Conservation (phyloP, 331 rosid species). For the Spiraea crenata region DNA sequence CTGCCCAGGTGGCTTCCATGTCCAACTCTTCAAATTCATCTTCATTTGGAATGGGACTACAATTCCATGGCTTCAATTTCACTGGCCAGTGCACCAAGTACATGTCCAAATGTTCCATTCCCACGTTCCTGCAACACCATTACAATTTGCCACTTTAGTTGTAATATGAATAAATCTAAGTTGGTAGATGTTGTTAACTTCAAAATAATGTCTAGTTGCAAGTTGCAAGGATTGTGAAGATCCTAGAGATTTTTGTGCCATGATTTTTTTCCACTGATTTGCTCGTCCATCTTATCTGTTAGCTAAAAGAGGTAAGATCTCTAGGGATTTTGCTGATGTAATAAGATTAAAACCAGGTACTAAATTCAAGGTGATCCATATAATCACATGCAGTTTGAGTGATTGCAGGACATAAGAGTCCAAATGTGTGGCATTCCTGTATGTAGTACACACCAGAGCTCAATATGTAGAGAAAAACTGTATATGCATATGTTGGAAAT, state of each 20-base stretch:
- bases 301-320: constrained; percentile 8
- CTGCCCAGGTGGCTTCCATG: constrained; percentile 67
- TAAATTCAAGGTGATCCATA: constrained; percentile 9
- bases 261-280: constrained; percentile 12
- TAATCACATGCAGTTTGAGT: constrained; percentile 22
- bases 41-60: constrained; percentile 63
- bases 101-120: constrained; percentile 79
- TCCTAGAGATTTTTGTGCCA: neutral
- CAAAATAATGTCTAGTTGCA: neutral
- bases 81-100: constrained; percentile 96
- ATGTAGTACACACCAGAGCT: too few species aligned
- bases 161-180: too few species aligned
- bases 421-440: neutral
- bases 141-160: neutral
- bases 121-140: constrained; percentile 45
- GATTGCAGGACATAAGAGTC: neutral
- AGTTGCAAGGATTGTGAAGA: constrained; percentile 19
- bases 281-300: constrained; percentile 1
- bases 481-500: neutral
- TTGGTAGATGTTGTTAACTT: too few species aligned
- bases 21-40: constrained; percentile 74
- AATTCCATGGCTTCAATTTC: constrained; percentile 74
- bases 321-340: constrained; percentile 18
- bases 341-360: neutral
- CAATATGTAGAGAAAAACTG: too few species aligned